A percentile compares a stretch with the other conserved stretches of the same genome.
phyloP scores from a whole-genome alignment of 2,329 filamentous ascomycete species.

The Phialophora tarda region DNA sequence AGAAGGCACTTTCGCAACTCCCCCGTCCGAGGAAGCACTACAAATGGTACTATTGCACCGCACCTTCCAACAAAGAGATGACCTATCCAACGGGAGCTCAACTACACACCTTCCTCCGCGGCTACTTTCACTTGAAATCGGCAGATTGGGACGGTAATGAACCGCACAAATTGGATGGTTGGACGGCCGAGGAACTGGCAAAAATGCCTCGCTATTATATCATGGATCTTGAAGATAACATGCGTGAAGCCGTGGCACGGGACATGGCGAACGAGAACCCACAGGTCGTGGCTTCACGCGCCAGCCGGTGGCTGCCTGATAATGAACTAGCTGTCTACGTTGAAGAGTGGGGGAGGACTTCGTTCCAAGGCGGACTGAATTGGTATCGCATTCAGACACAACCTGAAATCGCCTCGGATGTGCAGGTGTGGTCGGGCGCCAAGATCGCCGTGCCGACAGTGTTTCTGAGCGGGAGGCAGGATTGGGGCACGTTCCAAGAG shows the following conservation, averaged over 20 bases:
- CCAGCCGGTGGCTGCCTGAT: constrained; percentile 61
- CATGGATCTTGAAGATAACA: constrained; percentile 63
- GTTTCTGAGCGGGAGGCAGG: constrained; percentile 66
- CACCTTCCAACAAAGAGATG: constrained; percentile 47
- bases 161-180: constrained; percentile 60
- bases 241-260: constrained; percentile 63
- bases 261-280: constrained; percentile 62
- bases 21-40: constrained; percentile 69
- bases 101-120: constrained; percentile 65
- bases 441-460: constrained; percentile 66
- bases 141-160: constrained; percentile 63
- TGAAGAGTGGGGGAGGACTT: constrained; percentile 64
- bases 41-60: constrained; percentile 63
- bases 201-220: constrained; percentile 72
- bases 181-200: constrained; percentile 63
- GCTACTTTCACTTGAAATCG: constrained; percentile 72
- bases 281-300: constrained; percentile 14
- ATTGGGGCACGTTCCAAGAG: constrained; percentile 73
- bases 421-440: constrained; percentile 64
- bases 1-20: constrained; percentile 46
- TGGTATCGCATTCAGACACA: constrained; percentile 69
- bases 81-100: constrained; percentile 50
- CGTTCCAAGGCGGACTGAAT: constrained; percentile 70
- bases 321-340: constrained; percentile 65
- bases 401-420: constrained; percentile 56